Conservation (phyloP, 768 basidiomycete species). For the Lentinula detonsa region DNA sequence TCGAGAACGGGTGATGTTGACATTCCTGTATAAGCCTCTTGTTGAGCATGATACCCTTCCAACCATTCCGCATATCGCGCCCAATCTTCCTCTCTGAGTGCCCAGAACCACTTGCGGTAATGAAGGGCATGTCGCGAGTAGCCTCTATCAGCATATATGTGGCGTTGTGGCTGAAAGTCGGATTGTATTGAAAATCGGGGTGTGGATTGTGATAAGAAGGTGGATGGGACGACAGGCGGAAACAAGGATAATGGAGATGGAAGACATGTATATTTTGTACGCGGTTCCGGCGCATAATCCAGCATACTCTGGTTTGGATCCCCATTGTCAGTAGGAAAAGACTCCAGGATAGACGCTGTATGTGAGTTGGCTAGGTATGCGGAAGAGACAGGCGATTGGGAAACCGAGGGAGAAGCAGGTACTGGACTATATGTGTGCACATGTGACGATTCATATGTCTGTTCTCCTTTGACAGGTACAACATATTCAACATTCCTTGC, state of each 20-base stretch:
- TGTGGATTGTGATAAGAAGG: neutral
- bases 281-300: constrained; percentile 16
- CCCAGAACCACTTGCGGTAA: constrained; percentile 62
- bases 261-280: constrained; percentile 26
- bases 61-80: constrained; percentile 24
- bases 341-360: constrained; percentile 9
- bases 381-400: neutral
- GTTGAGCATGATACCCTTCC: constrained; percentile 2
- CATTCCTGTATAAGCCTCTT: constrained; percentile 7
- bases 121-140: constrained; percentile 55
- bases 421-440: neutral
- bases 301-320: constrained; percentile 10
- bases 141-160: constrained; percentile 50
- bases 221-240: constrained; percentile 5
- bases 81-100: constrained; percentile 47
- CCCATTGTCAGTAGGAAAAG: constrained; percentile 9
- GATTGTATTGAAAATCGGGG: constrained; percentile 11
- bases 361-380: neutral
- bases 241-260: constrained; percentile 30
- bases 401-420: neutral
- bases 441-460: neutral
- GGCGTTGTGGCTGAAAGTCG: constrained; percentile 21
- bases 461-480: constrained; percentile 8
- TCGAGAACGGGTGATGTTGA: constrained; percentile 5
- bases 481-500: constrained; percentile 13